phyloP scores from a whole-genome alignment of 148 eudicot genomes.

The Nepenthes mirabilis region DNA sequence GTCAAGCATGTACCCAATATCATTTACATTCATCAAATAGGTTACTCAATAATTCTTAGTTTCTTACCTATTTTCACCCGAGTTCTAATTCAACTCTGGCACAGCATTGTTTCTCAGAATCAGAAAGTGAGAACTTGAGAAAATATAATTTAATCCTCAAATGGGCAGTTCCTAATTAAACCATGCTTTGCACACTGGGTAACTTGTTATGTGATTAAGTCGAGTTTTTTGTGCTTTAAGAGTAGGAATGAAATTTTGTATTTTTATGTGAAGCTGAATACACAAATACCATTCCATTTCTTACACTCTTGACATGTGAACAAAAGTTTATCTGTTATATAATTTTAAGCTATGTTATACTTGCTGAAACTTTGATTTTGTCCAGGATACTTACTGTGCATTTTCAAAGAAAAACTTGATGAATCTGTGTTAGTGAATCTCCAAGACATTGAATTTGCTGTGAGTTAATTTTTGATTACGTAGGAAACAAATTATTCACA shows the following conservation, averaged over 20 bases:
- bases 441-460: slow-evolving; percentile 88
- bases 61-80: background rate
- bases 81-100: background rate
- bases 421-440: slow-evolving; percentile 49
- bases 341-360: background rate
- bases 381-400: slow-evolving; percentile 85
- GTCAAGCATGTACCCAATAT: slow-evolving; percentile 44
- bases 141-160: no score
- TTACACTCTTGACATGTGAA: background rate
- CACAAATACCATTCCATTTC: no score
- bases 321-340: background rate
- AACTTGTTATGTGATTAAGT: no score
- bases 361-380: slow-evolving; percentile 2
- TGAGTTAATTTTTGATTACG: slow-evolving; percentile 24
- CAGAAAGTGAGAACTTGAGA: no score
- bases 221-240: no score
- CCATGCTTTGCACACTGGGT: no score
- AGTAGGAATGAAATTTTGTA: no score
- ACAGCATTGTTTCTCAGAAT: background rate
- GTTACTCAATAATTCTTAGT: slow-evolving; percentile 24
- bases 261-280: no score
- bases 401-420: slow-evolving; percentile 62
- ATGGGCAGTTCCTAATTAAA: no score
- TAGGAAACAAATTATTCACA: background rate
- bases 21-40: slow-evolving; percentile 84